Percentiles rank a stretch among this genome's conserved stretches.
Conservation (phyloP, 495 filamentous ascomycete species). For the Trichoderma asperelloides region DNA sequence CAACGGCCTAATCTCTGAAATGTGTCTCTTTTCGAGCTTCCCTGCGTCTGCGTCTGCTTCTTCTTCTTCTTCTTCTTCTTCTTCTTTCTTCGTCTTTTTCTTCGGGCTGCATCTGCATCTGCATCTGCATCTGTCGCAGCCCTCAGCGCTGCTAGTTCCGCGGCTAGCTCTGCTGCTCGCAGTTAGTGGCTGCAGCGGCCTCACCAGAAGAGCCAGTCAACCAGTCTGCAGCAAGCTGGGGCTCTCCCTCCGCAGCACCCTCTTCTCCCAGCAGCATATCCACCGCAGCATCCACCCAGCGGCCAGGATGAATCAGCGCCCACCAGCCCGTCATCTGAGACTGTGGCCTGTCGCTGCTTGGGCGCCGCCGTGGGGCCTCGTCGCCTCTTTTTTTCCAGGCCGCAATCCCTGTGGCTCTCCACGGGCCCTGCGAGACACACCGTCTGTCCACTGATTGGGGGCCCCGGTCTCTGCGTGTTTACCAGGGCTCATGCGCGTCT, state of each 20-base stretch:
- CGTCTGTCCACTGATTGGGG: not conserved
- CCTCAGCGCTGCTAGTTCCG: too few species aligned
- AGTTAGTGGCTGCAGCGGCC: too few species aligned
- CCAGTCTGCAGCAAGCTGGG: not conserved
- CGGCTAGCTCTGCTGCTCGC: too few species aligned
- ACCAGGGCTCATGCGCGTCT: not conserved
- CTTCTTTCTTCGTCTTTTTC: too few species aligned
- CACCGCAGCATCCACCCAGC: not conserved
- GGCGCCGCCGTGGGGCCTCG: not conserved
- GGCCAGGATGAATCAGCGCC: not conserved
- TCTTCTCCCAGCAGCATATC: too few species aligned
- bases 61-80: too few species aligned
- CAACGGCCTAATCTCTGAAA: too few species aligned
- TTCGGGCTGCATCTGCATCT: too few species aligned
- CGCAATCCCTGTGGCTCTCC: not conserved
- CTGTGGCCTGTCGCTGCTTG: not conserved
- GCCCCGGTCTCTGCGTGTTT: not conserved
- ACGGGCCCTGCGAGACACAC: not conserved
- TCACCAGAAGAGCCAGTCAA: too few species aligned
- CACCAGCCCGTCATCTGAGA: not conserved
- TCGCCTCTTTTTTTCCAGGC: not conserved
- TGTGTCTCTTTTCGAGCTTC: too few species aligned
- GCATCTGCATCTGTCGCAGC: too few species aligned
- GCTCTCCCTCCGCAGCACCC: not conserved
- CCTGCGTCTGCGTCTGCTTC: too few species aligned